Evolutionary conservation across 73 alveolate genomes (phyloP).

Genomic region (Tetrahymena thermophila): DNA sequence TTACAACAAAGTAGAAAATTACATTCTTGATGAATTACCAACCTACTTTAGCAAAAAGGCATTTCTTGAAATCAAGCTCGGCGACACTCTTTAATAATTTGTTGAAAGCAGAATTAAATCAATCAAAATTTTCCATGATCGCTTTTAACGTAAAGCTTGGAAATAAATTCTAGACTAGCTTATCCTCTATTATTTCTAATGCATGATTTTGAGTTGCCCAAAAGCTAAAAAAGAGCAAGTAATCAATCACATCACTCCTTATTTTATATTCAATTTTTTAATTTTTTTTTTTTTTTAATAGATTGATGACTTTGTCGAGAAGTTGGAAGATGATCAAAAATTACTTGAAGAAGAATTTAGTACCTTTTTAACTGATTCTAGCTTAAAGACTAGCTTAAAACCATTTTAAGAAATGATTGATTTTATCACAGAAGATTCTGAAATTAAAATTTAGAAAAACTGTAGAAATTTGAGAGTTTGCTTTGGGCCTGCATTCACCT

Average conservation of each 20-base stretch:
- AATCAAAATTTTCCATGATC: background rate
- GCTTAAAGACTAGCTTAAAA: background rate
- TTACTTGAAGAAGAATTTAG: background rate
- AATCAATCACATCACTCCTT: background rate
- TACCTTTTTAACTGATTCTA: background rate
- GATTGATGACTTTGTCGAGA: background rate
- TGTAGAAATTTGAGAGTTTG: slow-evolving; percentile 18
- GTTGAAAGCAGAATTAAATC: background rate
- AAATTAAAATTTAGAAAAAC: background rate
- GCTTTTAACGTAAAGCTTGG: background rate
- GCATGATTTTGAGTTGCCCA: background rate
- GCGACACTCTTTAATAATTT: background rate
- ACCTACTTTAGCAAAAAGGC: background rate
- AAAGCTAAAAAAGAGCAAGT: background rate
- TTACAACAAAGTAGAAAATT: background rate
- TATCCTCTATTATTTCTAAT: background rate
- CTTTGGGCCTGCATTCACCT: slow-evolving; percentile 29
- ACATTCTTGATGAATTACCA: background rate
- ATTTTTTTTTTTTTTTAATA: background rate
- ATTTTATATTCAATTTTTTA: background rate
- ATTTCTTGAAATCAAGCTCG: background rate
- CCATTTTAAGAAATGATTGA: background rate
- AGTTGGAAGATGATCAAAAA: background rate
- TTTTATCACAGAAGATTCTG: background rate
- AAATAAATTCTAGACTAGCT: background rate